Base-by-base conservation (phyloP, 768 basidiomycete genomes). In the Exsudoporus frostii region DNA sequence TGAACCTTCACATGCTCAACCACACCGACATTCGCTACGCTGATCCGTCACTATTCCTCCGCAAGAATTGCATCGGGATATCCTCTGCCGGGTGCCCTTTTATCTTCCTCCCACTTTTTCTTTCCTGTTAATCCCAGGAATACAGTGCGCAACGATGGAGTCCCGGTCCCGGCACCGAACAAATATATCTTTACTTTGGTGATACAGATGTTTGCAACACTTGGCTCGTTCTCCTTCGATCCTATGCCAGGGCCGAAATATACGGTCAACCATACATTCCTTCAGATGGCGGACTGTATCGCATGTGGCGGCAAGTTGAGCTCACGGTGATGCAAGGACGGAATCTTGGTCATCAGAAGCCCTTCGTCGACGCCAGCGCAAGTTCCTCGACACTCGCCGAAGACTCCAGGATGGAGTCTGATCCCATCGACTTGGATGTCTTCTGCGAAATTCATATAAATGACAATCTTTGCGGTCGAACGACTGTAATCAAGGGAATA, bases 291-390 rank as follows among this genome's bases (percentile, higher is more conserved):
- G 90, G 90, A 7, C 80, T 88, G 11, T 92, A 90, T 70, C 84
- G 92, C 50, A 88, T 93, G 81, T 93, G 89, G 88, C 79, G 92
- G 46, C 87, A 89, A 66, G 77, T 93, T 22, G 83, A 89, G 56
- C 73, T 93, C 24, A 79, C 81, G 29, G 76, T 91, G 50, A 75
- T 86, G 36, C 86, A 90, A 69, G 90, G 84, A 13, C 82, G 90
- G 37, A 84, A 85, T 62, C 74, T 94, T 30, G 87, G 88, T 44
- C 76, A 74, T 53, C 68, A 74, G 39, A 80, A 73, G 17, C 66
- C 73, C 4, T 62, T 72, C 49, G 45, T 63, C 29, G 62, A 63
- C 11, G 24, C 50, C 5, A 49, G 55, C 45, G 55, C 70, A 36
- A 73, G 68, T 33, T 52, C 65, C 19, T 45, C 47, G 55, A 60